These are phyloP conservation scores for Fusarium sp. DNA, from an alignment of 2,329 filamentous ascomycete species.

Conservation along the genomic window DNA sequence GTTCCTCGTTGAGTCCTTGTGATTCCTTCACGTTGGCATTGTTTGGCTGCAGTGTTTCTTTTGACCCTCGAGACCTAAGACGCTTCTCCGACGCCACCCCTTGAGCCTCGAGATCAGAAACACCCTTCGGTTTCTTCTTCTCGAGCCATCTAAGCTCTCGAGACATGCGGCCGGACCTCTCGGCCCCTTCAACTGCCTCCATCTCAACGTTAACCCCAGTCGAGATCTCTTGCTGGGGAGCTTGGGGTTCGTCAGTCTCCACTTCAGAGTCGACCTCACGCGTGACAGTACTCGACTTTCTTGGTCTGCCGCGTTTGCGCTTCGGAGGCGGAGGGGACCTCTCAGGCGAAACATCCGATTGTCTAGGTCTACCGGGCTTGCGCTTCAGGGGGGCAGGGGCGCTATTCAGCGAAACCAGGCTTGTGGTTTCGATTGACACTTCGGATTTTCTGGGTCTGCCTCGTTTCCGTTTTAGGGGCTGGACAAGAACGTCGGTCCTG, in stretches of 20 bases:
- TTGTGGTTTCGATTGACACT: background rate
- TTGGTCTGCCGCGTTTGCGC: constrained; percentile 15
- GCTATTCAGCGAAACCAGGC: background rate
- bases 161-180: background rate
- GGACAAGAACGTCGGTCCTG: background rate
- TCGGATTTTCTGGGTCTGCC: constrained; percentile 38
- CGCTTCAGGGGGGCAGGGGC: constrained; percentile 5
- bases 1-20: background rate
- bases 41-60: background rate
- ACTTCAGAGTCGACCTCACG: background rate
- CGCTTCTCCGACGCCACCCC: background rate
- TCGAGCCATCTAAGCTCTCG: constrained; percentile 33
- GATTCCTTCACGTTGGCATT: background rate
- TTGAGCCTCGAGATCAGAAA: background rate
- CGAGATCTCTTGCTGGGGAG: background rate
- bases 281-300: constrained; percentile 1
- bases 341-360: background rate
- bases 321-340: background rate
- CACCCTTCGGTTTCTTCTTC: constrained; percentile 18
- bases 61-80: background rate
- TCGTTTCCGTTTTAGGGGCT: constrained; percentile 32
- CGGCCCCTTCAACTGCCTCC: background rate
- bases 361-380: constrained; percentile 38
- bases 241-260: background rate
- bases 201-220: background rate